These are phyloP conservation scores for Ogataea pilisensis DNA, from an alignment of 805 yeast species.

Conservation along the genomic window DNA sequence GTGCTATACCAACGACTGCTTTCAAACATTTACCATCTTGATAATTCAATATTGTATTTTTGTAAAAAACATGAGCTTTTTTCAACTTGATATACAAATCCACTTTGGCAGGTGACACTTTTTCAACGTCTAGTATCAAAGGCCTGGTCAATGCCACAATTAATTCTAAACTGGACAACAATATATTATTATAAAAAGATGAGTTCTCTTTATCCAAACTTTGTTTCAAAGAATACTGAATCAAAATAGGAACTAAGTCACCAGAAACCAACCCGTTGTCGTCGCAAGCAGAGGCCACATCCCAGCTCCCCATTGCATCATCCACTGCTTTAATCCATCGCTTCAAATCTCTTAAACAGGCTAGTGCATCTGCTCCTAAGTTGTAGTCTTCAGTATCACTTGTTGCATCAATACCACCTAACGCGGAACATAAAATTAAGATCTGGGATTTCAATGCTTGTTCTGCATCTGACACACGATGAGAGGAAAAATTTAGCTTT, in stretches of 20 bases:
- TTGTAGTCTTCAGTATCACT: constrained; percentile 47
- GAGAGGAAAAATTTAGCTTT: constrained; percentile 3
- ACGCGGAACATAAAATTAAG: constrained; percentile 75
- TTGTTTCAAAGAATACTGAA: constrained; percentile 49
- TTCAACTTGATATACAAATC: constrained; percentile 55
- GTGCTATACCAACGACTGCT: constrained; percentile 64
- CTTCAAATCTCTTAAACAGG: constrained; percentile 82
- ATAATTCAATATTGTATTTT: constrained; percentile 57
- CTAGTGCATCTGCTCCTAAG: constrained; percentile 83
- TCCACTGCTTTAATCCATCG: constrained; percentile 86
- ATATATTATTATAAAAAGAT: constrained; percentile 52
- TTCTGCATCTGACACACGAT: constrained; percentile 19
- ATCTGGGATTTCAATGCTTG: constrained; percentile 63
- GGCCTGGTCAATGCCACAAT: constrained; percentile 89
- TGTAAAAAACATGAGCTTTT: constrained; percentile 66
- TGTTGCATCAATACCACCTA: constrained; percentile 83
- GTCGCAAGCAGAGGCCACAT: constrained; percentile 84
- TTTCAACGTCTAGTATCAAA: constrained; percentile 51
- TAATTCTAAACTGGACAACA: constrained; percentile 70
- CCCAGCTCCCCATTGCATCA: constrained; percentile 62
- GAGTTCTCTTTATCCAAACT: constrained; percentile 30
- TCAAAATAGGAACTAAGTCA: constrained; percentile 71
- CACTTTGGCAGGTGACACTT: constrained; percentile 55
- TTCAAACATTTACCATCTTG: constrained; percentile 59
- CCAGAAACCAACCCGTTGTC: constrained; percentile 68